phyloP scores from a whole-genome alignment of 1,284 basidiomycete species.

The Ceratobasidium sp. region DNA sequence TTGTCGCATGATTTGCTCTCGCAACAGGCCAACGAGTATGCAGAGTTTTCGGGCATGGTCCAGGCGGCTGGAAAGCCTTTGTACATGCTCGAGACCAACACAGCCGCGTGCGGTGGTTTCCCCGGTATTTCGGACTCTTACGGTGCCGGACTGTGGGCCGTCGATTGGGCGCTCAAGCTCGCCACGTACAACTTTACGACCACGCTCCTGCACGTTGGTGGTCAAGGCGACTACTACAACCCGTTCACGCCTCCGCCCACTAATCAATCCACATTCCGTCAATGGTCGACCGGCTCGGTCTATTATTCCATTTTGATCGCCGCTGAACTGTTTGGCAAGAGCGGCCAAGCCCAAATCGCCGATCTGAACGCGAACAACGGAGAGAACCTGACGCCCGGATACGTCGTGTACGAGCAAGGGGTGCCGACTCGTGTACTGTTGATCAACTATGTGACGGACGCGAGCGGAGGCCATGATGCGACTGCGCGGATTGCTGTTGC shows the following conservation, averaged over 20 bases:
- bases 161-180: conserved; percentile 75
- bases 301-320: conserved; percentile 59
- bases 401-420: conserved; percentile 76
- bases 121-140: conserved; percentile 67
- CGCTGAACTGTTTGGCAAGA: conserved; percentile 57
- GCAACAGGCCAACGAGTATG: conserved; percentile 37
- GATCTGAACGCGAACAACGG: conserved; percentile 54
- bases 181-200: conserved; percentile 69
- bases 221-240: conserved; percentile 52
- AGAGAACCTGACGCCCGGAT: conserved; percentile 73
- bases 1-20: conserved; percentile 42
- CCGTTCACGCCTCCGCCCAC: conserved; percentile 65
- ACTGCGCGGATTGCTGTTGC: conserved; percentile 63
- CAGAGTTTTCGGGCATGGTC: conserved; percentile 33
- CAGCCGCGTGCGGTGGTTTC: conserved; percentile 63
- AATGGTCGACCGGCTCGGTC: conserved; percentile 58
- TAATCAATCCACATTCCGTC: conserved; percentile 46
- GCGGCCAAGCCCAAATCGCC: conserved; percentile 55
- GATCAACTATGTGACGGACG: conserved; percentile 76
- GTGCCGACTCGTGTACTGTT: conserved; percentile 70
- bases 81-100: conserved; percentile 64
- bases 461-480: conserved; percentile 66
- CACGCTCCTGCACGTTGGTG: conserved; percentile 54
- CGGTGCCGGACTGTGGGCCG: conserved; percentile 77
- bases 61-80: conserved; percentile 56